Evolutionary conservation across 202 grass and related monocot genomes (phyloP).

Genomic region (Sporobolus alterniflorus): DNA sequence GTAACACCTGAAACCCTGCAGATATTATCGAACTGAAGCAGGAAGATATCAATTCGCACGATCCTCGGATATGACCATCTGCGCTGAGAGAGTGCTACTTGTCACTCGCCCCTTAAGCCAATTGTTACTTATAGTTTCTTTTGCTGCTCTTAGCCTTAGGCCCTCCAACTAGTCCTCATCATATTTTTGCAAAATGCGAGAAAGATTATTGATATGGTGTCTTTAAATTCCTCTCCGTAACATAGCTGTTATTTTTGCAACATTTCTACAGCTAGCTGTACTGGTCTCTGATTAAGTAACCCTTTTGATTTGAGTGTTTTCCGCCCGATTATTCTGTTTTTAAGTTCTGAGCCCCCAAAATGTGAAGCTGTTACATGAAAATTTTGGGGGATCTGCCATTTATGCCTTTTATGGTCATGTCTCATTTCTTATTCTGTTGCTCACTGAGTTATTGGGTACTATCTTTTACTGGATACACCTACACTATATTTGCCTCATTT

Average conservation of each 20-base stretch:
- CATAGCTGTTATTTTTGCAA: constrained; percentile 8
- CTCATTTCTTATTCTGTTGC: neutral
- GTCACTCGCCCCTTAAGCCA: constrained; percentile 4
- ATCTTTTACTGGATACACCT: neutral
- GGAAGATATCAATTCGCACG: constrained; percentile 12
- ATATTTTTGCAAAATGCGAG: neutral
- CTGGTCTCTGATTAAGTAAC: neutral
- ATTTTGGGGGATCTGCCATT: neutral
- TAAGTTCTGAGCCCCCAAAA: neutral
- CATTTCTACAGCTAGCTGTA: constrained; percentile 7
- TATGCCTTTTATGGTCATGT: neutral
- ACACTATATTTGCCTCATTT: constrained; percentile 13
- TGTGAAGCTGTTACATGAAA: neutral
- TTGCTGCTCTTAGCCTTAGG: neutral
- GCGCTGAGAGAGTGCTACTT: constrained; percentile 7
- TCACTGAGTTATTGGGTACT: neutral
- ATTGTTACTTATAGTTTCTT: neutral
- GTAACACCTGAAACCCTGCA: constrained; percentile 24
- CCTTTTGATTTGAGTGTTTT: neutral
- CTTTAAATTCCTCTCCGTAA: neutral
- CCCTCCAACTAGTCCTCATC: constrained; percentile 5
- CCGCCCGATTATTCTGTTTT: neutral
- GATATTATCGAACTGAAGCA: neutral
- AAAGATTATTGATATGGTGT: neutral
- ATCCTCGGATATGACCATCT: constrained; percentile 30